Evolutionary conservation across 2,329 filamentous ascomycete genomes (phyloP).

Genomic region (Camillea tinctor): DNA sequence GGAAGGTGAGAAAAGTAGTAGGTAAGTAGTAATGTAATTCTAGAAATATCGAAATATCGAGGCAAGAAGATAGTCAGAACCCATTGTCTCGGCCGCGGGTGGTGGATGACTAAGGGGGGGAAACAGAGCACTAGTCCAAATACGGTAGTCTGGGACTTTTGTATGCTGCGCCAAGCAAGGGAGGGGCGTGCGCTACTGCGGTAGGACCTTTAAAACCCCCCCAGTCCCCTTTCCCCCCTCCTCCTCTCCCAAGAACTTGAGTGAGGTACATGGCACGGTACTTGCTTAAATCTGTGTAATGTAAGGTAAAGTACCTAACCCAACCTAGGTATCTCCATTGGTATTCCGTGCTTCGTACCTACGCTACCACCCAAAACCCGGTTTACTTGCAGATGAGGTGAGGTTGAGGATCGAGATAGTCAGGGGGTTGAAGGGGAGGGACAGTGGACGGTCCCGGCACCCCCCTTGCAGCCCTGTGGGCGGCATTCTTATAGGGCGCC

Average conservation of each 20-base stretch:
- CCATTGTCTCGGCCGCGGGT: neutral
- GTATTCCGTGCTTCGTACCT: no score
- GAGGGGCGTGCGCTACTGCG: neutral
- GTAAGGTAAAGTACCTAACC: neutral
- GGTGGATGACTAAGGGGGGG: neutral
- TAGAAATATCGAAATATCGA: neutral
- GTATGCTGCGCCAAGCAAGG: constrained; percentile 5
- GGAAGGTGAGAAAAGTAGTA: no score
- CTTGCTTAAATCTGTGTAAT: no score
- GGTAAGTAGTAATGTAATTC: neutral
- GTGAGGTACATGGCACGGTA: neutral
- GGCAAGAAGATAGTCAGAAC: neutral
- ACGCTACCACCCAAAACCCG: no score
- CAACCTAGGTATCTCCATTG: no score
- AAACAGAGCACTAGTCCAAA: constrained; percentile 7
- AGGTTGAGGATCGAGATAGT: neutral
- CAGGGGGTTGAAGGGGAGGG: neutral
- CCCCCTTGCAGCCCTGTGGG: neutral
- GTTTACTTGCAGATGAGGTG: neutral
- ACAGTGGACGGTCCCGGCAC: neutral
- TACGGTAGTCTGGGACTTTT: constrained; percentile 22
- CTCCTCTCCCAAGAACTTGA: neutral
- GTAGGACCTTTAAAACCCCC: neutral
- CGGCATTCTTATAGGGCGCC: neutral
- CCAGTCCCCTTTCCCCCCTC: no score